A percentile compares a stretch with the other conserved stretches of the same genome.
Conservation (phyloP, 495 filamentous ascomycete genomes). For the Pseudotulostoma volvatum region DNA sequence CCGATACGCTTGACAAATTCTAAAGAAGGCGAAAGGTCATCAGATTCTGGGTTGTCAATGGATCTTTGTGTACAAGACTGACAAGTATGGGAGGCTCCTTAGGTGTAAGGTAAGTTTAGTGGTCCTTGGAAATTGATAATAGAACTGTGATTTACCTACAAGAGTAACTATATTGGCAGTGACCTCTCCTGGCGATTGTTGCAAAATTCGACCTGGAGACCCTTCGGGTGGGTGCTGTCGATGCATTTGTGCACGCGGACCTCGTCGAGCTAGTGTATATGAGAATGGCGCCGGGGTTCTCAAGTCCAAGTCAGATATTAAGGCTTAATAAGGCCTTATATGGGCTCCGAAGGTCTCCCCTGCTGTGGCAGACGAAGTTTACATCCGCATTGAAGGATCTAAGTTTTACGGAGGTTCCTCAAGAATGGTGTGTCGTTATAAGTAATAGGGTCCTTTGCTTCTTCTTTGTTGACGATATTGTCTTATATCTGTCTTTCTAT, state of each 20-base stretch:
- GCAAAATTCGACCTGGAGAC: slow-evolving; percentile 8
- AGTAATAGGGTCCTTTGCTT: slow-evolving; percentile 9
- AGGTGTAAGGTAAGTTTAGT: slow-evolving; percentile 16
- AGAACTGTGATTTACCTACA: slow-evolving; percentile 3
- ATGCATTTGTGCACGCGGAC: slow-evolving; percentile 13
- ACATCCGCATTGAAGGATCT: slow-evolving; percentile 5
- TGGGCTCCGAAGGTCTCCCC: slow-evolving; percentile 10
- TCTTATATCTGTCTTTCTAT: no score
- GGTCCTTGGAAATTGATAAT: slow-evolving; percentile 14
- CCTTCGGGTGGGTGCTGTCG: slow-evolving; percentile 8
- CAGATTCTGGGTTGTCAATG: slow-evolving; percentile 4
- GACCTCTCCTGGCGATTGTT: slow-evolving; percentile 9
- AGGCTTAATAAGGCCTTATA: slow-evolving; percentile 9
- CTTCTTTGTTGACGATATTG: slow-evolving; percentile 13
- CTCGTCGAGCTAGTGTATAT: slow-evolving; percentile 8
- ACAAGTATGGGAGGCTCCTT: slow-evolving; percentile 7
- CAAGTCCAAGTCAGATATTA: background rate
- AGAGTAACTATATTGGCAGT: slow-evolving; percentile 11
- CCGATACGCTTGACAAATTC: no score
- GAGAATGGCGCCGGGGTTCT: slow-evolving; percentile 5
- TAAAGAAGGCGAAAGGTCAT: background rate
- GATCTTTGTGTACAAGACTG: slow-evolving; percentile 11
- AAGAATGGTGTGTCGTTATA: slow-evolving; percentile 10
- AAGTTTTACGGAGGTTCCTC: slow-evolving; percentile 6
- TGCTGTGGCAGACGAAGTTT: slow-evolving; percentile 12